Base-by-base conservation (phyloP, 768 basidiomycete genomes). In the Melanogaster broomeanus region DNA sequence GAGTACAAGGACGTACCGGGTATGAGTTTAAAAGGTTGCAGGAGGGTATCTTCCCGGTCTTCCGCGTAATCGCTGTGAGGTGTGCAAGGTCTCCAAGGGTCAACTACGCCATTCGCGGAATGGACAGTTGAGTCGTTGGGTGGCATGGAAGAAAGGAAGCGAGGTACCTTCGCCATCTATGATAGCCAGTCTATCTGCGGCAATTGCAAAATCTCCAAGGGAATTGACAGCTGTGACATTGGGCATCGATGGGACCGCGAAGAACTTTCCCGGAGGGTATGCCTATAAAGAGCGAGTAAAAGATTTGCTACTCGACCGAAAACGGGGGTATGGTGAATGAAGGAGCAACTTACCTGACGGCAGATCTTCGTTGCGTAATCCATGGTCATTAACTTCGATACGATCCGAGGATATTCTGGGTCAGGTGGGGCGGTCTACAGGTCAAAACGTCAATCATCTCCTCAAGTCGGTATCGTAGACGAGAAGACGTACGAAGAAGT, bases 51-150 rank as follows among this genome's bases (percentile, higher is more conserved):
- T 38, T 76, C 66, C 16, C 93, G 77, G 42, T 82, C 75, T 6
- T 71, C 61, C 3, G 93, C 92, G 44, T 89, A 81, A 44, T 79
- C 74, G 56, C 88, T 89, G 64, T 91, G 91, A 0, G 90, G 90
- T 10, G 90, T 92, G 59, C 83, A 84, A 0, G 93, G 91, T 50
- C 87, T 80, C 93, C 93, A 97, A 15, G 93, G 93, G 70, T 96
- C 93, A 28, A 88, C 90, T 90, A 41, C 18, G 16, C 25, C 22
- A 22, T n/a, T 38, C 53, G 25, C 27, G 22, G 28, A 6, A 25
- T 21, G 19, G 6, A 34, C 19, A 16, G 21, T 30, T 15, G 10
- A 52, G 40, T 30, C 39, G 34, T 8, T 39, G 18, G 2, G 12
- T 18, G 13, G 18, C 16, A 33, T 16, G 35, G 27, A 30, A 27